Conservation (phyloP, 1,139 yeast species). For the Hansenula sp. region DNA sequence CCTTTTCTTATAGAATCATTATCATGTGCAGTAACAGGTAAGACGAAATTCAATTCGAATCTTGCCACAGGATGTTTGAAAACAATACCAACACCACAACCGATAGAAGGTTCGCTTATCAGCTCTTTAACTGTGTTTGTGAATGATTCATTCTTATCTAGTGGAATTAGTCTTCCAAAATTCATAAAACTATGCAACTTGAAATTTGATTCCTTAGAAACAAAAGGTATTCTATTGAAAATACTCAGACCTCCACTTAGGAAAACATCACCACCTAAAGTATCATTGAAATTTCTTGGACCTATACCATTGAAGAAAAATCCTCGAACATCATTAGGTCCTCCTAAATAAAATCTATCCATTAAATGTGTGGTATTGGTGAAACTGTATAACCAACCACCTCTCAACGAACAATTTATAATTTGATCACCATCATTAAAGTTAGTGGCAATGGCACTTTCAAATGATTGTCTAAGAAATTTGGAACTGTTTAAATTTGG, state of each 20-base stretch:
- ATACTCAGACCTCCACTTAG: constrained; percentile 68
- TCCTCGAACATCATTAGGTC: constrained; percentile 80
- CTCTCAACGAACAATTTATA: constrained; percentile 40
- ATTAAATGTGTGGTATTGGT: constrained; percentile 28
- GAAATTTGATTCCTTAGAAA: constrained; percentile 55
- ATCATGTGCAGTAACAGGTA: constrained; percentile 67
- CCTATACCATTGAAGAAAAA: constrained; percentile 80
- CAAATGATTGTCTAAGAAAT: constrained; percentile 45
- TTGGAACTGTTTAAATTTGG: constrained; percentile 26
- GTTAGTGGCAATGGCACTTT: constrained; percentile 40
- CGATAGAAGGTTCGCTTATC: constrained; percentile 42
- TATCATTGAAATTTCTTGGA: constrained; percentile 54
- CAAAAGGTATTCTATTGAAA: constrained; percentile 61
- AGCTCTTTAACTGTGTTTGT: constrained; percentile 27
- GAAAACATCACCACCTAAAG: constrained; percentile 81
- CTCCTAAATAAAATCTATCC: constrained; percentile 59
- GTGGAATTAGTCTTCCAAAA: constrained; percentile 62
- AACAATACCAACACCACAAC: constrained; percentile 73
- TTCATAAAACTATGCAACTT: constrained; percentile 69
- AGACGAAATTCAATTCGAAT: constrained; percentile 80
- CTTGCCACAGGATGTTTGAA: constrained; percentile 88
- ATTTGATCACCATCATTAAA: constrained; percentile 29
- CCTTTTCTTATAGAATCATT: constrained; percentile 79
- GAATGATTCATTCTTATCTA: constrained; percentile 28
- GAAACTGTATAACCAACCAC: constrained; percentile 48